Evolutionary conservation across 2,329 filamentous ascomycete species (phyloP).

Genomic region (Cordyceps javanica): DNA sequence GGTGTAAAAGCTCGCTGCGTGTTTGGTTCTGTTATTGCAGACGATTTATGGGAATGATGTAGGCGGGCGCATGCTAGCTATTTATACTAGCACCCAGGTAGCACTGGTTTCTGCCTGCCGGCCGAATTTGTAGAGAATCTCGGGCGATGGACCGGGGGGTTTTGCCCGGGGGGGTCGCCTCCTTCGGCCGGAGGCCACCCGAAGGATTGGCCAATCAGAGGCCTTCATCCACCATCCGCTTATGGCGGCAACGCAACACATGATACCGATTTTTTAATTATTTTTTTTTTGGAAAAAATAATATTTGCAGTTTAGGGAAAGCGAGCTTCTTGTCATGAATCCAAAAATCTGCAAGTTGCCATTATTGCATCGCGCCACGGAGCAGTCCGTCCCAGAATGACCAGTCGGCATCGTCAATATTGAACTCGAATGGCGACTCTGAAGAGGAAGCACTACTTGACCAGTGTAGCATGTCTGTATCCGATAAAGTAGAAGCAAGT

Average conservation of each 20-base stretch:
- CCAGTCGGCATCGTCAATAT: conserved; percentile 19
- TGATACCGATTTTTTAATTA: no score
- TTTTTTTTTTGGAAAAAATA: no score
- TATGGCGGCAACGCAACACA: neutral
- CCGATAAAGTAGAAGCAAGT: neutral
- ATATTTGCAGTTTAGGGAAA: no score
- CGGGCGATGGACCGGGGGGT: neutral
- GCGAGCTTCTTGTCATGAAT: no score
- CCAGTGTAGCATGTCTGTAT: neutral
- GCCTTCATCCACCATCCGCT: neutral
- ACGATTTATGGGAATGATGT: neutral
- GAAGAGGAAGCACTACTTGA: neutral
- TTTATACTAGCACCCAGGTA: neutral
- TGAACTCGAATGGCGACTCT: conserved; percentile 13
- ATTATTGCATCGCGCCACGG: neutral
- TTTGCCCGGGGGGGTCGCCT: neutral
- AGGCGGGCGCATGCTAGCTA: neutral
- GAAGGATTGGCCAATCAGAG: neutral
- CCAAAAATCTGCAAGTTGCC: no score
- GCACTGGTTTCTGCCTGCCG: neutral
- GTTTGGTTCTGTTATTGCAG: neutral
- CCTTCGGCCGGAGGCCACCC: conserved; percentile 5
- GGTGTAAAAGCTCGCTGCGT: neutral
- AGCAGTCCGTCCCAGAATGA: conserved; percentile 23
- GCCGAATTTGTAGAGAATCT: neutral